Base-by-base conservation (phyloP, 2,329 filamentous ascomycete genomes). In the Epichloe amarillans region DNA sequence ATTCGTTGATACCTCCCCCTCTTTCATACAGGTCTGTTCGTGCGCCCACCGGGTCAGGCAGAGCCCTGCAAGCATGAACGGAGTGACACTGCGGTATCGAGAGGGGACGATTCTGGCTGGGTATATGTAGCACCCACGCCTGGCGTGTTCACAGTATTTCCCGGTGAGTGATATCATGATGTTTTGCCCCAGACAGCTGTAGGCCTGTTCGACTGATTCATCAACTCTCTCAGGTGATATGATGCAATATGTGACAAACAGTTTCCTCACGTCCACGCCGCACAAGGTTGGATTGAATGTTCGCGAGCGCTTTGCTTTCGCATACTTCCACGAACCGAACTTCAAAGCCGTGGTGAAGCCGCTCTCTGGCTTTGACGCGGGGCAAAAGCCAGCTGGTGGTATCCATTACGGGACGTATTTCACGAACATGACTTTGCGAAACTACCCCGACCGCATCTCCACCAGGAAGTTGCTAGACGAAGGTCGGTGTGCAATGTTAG, bases 391-490 rank as follows among this genome's bases (percentile, higher is more conserved):
- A 2, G 46, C 53, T 5, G 64, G 69, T n/a, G 68, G 70, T 3
- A 69, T 75, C 6, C 71, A 74, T 56, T 75, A 75, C 55, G 72
- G 72, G n/a, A 74, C 67, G 1, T 71, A 75, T 56, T 75, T 75
- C 52, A 76, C 72, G 37, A 70, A 74, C 50, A 75, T 75, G 72
- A 73, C 68, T 52, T 61, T 74, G 61, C 64, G 71, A 15, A 75
- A 73, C 58, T 75, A 74, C 46, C 71, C 72, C 0, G 66, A 73
- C 46, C 64, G 72, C 8, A 62, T 71, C 40, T 74, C 71, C 4
- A 73, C 70, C 0, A 59, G 62, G 52, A 61, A 66, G 41, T 57
- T 72, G 37, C 10, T 47, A 19, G 39, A 56, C 3, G 69, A 70
- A 49, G 61, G 58, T 39, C 55, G 59, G 5, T 60, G 53, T 46